Evolutionary conservation across 257 asterid species (phyloP).

Genomic region (Solanum clarkiae): DNA sequence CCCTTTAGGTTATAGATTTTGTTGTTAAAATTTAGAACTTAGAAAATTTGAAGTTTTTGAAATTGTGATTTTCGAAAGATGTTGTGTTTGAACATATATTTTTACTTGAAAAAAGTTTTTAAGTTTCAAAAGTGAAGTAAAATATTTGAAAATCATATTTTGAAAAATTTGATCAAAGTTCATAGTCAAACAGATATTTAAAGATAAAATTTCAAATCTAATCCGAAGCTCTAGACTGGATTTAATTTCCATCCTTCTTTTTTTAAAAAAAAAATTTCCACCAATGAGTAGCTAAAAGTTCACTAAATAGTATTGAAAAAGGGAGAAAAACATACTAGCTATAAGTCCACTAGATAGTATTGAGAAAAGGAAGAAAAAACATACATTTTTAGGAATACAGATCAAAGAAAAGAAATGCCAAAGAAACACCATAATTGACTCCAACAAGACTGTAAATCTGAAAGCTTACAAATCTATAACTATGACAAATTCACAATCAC

Average conservation of each 20-base stretch:
- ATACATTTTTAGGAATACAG: not conserved
- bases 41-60: no score
- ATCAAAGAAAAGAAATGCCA: not conserved
- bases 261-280: not conserved
- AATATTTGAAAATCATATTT: no score
- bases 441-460: not conserved
- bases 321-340: not conserved
- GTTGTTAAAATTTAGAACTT: no score
- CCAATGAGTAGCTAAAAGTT: not conserved
- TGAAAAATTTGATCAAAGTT: no score
- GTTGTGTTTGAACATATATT: no score
- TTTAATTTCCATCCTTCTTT: not conserved
- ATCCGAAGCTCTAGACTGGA: no score
- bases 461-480: not conserved
- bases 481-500: not conserved
- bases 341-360: not conserved
- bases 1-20: no score
- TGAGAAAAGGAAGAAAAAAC: not conserved
- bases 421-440: not conserved
- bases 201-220: no score
- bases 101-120: no score
- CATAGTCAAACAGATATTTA: no score
- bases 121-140: no score
- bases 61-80: no score
- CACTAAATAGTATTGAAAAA: not conserved